These are phyloP conservation scores for Lactuca saligna DNA, from an alignment of 129 eudicot genomes.

Conservation along the genomic window DNA sequence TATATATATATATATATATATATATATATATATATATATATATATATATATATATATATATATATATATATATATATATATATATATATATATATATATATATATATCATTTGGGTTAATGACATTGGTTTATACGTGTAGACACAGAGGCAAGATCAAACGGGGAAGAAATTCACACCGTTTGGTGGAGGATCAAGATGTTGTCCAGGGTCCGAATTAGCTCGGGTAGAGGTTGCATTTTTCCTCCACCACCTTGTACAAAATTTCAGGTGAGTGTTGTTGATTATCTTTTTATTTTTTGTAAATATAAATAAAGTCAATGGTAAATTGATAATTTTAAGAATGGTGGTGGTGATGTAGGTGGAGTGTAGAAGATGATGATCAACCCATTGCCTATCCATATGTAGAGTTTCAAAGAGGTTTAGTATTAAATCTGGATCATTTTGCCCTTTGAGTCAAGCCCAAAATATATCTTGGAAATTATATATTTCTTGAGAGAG, in stretches of 20 bases:
- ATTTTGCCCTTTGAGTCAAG: constrained; percentile 30
- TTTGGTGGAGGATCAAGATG: constrained; percentile 86
- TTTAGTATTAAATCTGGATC: constrained; percentile 38
- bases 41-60: background rate
- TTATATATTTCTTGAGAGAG: constrained; percentile 23
- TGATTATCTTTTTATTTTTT: background rate
- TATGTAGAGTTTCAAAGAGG: constrained; percentile 67
- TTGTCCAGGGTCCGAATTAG: constrained; percentile 86
- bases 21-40: no score
- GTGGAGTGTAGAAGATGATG: constrained; percentile 62
- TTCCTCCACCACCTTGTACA: constrained; percentile 84
- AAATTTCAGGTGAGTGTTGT: constrained; percentile 56
- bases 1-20: background rate
- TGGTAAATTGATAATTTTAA: constrained; percentile 6
- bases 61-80: background rate
- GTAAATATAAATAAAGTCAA: background rate
- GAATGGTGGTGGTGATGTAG: constrained; percentile 34
- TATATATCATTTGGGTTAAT: background rate
- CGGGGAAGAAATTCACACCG: constrained; percentile 71
- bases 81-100: background rate
- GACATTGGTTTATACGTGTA: background rate
- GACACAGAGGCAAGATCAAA: constrained; percentile 54
- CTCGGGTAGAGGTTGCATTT: constrained; percentile 77
- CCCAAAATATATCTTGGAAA: constrained; percentile 15
- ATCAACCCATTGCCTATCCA: constrained; percentile 65